Percentiles rank a stretch among this genome's conserved stretches.
These are phyloP conservation scores for Cyclaneusma minus DNA, from an alignment of 2,329 filamentous ascomycete species.

Conservation along the genomic window DNA sequence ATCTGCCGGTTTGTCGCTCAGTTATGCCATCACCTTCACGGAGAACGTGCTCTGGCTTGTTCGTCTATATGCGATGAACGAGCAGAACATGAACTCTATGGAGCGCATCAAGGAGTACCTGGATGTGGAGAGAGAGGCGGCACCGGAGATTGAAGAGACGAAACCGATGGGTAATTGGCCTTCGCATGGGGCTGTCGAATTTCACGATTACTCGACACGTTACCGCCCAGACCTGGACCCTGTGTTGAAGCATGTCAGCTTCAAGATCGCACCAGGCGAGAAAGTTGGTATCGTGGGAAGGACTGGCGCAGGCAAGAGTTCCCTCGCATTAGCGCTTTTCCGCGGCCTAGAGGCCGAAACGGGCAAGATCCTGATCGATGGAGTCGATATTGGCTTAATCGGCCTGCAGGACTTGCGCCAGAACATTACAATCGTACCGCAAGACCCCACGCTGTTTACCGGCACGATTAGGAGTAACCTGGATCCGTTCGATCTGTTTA, in stretches of 20 bases:
- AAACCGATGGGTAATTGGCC: constrained; percentile 75
- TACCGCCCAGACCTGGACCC: constrained; percentile 80
- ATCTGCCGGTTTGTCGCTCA: constrained; percentile 82
- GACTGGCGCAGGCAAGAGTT: constrained; percentile 94
- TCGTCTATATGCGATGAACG: constrained; percentile 81
- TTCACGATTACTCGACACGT: constrained; percentile 74
- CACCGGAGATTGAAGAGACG: constrained; percentile 59
- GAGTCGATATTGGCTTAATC: constrained; percentile 77
- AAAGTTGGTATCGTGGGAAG: constrained; percentile 94
- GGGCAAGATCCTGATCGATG: constrained; percentile 82
- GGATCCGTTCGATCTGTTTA: constrained; percentile 80
- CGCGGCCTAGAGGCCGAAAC: constrained; percentile 80
- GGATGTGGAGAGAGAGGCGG: constrained; percentile 87
- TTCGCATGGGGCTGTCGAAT: constrained; percentile 70
- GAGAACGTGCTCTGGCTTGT: constrained; percentile 97
- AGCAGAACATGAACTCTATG: constrained; percentile 99
- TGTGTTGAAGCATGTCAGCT: constrained; percentile 69
- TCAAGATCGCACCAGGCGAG: constrained; percentile 73
- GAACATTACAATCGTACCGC: constrained; percentile 92
- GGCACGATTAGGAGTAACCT: constrained; percentile 86
- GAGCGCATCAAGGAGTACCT: constrained; percentile 96
- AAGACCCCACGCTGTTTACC: constrained; percentile 88
- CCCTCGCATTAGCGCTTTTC: constrained; percentile 83
- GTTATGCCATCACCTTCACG: constrained; percentile 91
- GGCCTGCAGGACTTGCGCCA: constrained; percentile 87